phyloP scores from a whole-genome alignment of 1,284 basidiomycete genomes.

The Fomes fomentarius region DNA sequence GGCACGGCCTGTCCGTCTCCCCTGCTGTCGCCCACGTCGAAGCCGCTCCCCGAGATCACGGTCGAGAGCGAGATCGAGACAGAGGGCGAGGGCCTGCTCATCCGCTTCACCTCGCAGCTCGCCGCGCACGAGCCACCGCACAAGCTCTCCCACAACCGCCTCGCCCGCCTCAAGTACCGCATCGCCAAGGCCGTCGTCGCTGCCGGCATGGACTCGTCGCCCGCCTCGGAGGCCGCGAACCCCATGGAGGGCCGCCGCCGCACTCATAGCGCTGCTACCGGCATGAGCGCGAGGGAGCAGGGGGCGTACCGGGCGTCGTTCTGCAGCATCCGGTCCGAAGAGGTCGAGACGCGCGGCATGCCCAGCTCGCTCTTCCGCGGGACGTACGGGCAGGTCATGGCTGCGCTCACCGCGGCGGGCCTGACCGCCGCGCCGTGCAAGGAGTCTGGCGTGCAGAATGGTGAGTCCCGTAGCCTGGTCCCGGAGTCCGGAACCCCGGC shows the following conservation, averaged over 20 bases:
- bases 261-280: too few species aligned
- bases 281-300: too few species aligned
- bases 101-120: constrained; percentile 38
- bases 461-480: constrained; percentile 33
- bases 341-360: constrained; percentile 18
- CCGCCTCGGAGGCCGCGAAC: constrained; percentile 11
- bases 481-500: background rate
- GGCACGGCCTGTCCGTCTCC: constrained; percentile 1
- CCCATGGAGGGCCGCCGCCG: constrained; percentile 2
- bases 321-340: constrained; percentile 27
- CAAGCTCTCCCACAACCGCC: constrained; percentile 36
- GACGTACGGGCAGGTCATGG: constrained; percentile 52
- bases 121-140: constrained; percentile 22
- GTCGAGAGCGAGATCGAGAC: constrained; percentile 16
- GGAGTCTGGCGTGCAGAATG: constrained; percentile 39
- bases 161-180: constrained; percentile 42
- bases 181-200: constrained; percentile 49
- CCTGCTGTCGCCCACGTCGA: constrained; percentile 1
- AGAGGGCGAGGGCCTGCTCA: constrained; percentile 38
- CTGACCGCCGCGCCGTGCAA: constrained; percentile 43
- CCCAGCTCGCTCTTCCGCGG: constrained; percentile 44
- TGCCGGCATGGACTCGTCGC: constrained; percentile 50
- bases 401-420: constrained; percentile 46
- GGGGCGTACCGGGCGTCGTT: constrained; percentile 22
- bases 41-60: constrained; percentile 6